Conservation (phyloP, 2,329 filamentous ascomycete species). For the Aureobasidium melanogenum region DNA sequence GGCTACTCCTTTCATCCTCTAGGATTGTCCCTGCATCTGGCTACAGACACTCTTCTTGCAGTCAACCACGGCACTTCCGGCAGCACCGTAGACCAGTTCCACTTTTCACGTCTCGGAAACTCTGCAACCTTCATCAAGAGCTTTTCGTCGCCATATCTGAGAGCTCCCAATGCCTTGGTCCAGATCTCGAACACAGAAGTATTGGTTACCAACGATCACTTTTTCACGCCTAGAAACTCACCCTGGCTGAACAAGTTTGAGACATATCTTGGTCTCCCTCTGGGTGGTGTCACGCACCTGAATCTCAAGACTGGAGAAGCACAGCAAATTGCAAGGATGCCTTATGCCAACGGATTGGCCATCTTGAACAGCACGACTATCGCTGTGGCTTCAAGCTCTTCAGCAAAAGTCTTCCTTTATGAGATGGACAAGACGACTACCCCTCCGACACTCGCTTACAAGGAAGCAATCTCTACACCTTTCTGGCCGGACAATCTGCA, state of each 20-base stretch:
- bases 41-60: slow-evolving; percentile 29
- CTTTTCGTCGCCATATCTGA: slow-evolving; percentile 24
- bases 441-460: slow-evolving; percentile 11
- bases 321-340: slow-evolving; percentile 23
- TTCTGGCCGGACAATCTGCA: slow-evolving; percentile 34
- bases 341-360: slow-evolving; percentile 35
- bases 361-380: slow-evolving; percentile 28
- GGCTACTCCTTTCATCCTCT: slow-evolving; percentile 33
- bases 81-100: slow-evolving; percentile 29
- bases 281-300: slow-evolving; percentile 30
- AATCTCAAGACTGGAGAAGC: slow-evolving; percentile 7
- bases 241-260: slow-evolving; percentile 28
- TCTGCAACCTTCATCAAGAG: slow-evolving; percentile 24
- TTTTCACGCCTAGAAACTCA: slow-evolving; percentile 22
- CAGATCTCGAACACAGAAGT: slow-evolving; percentile 26
- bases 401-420: slow-evolving; percentile 29
- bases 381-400: slow-evolving; percentile 30
- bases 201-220: slow-evolving; percentile 37
- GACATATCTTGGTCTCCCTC: slow-evolving; percentile 29
- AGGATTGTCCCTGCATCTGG: slow-evolving; percentile 30
- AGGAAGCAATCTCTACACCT: slow-evolving; percentile 18
- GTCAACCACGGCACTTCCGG: slow-evolving; percentile 31
- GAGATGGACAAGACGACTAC: slow-evolving; percentile 11
- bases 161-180: slow-evolving; percentile 33
- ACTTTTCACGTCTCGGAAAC: slow-evolving; percentile 18